These are phyloP conservation scores for Jacaranda copaia DNA, from an alignment of 257 asterid genomes.

Conservation along the genomic window DNA sequence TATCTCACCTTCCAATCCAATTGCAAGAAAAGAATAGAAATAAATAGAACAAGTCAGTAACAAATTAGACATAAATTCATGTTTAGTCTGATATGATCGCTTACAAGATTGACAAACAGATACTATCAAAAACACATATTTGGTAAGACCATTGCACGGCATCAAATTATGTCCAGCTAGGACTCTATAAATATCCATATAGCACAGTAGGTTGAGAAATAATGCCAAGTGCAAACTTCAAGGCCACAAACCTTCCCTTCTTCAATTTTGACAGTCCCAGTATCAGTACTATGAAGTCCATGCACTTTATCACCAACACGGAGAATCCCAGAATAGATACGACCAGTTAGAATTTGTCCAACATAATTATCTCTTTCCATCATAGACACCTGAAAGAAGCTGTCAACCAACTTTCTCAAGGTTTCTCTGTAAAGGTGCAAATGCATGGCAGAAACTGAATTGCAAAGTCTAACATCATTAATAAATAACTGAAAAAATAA, in stretches of 20 bases:
- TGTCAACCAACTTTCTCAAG: constrained; percentile 58
- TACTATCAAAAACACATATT: background rate
- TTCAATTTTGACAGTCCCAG: constrained; percentile 82
- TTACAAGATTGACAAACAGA: constrained; percentile 20
- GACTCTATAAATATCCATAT: constrained; percentile 11
- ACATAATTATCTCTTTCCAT: constrained; percentile 96
- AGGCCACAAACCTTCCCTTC: constrained; percentile 86
- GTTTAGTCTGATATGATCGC: background rate
- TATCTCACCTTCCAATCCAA: constrained; percentile 18
- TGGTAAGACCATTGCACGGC: background rate
- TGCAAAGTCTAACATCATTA: constrained; percentile 28
- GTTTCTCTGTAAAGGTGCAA: constrained; percentile 38
- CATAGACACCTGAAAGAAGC: constrained; percentile 96
- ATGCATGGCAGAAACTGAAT: constrained; percentile 25
- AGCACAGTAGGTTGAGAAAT: background rate
- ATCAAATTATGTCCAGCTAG: constrained; percentile 8
- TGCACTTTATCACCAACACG: constrained; percentile 94
- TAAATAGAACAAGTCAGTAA: background rate
- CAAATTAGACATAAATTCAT: background rate
- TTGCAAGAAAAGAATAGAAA: constrained; percentile 1
- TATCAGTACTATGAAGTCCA: constrained; percentile 75
- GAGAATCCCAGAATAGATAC: constrained; percentile 79
- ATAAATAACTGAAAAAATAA: constrained; percentile 3
- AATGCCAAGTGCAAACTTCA: constrained; percentile 13
- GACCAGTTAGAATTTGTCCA: constrained; percentile 96